Conservation (phyloP, 2,329 filamentous ascomycete species). For the Lojkania enalia region DNA sequence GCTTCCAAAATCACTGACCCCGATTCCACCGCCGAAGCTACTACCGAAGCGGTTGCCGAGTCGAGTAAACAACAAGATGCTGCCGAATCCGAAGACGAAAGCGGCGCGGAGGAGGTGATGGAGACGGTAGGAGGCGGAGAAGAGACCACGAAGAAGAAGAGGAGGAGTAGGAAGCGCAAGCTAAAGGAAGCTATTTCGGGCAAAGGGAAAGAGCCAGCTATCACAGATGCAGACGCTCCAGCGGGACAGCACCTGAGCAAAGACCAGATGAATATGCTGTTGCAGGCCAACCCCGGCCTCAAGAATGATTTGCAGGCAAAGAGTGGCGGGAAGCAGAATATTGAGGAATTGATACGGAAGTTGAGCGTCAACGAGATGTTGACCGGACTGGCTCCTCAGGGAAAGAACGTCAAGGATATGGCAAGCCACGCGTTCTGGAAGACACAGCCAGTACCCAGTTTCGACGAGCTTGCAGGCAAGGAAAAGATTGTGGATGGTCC, state of each 20-base stretch:
- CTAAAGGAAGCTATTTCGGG: conserved; percentile 51
- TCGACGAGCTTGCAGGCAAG: conserved; percentile 55
- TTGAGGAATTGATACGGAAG: conserved; percentile 59
- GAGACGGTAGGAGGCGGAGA: conserved; percentile 41
- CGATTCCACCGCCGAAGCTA: conserved; percentile 53
- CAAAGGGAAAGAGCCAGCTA: conserved; percentile 36
- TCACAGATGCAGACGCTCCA: conserved; percentile 29
- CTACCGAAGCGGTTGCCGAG: conserved; percentile 47
- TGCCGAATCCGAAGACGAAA: conserved; percentile 37
- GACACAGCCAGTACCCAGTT: conserved; percentile 91
- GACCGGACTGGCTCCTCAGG: conserved; percentile 73
- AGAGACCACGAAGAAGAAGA: conserved; percentile 60
- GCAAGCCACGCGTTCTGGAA: conserved; percentile 98
- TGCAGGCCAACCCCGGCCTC: conserved; percentile 45
- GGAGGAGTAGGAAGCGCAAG: conserved; percentile 68
- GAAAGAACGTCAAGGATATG: conserved; percentile 95
- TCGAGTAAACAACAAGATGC: conserved; percentile 32
- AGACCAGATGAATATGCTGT: conserved; percentile 43
- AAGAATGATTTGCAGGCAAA: conserved; percentile 42
- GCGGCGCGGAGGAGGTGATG: conserved; percentile 39
- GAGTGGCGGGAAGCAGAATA: conserved; percentile 28
- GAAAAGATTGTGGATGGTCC: conserved; percentile 71
- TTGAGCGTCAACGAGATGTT: conserved; percentile 72
- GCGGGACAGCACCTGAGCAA: conserved; percentile 39
- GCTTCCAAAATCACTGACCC: conserved; percentile 66